These are phyloP conservation scores for Ustilago esculenta DNA, from an alignment of 1,284 basidiomycete species.

Conservation along the genomic window DNA sequence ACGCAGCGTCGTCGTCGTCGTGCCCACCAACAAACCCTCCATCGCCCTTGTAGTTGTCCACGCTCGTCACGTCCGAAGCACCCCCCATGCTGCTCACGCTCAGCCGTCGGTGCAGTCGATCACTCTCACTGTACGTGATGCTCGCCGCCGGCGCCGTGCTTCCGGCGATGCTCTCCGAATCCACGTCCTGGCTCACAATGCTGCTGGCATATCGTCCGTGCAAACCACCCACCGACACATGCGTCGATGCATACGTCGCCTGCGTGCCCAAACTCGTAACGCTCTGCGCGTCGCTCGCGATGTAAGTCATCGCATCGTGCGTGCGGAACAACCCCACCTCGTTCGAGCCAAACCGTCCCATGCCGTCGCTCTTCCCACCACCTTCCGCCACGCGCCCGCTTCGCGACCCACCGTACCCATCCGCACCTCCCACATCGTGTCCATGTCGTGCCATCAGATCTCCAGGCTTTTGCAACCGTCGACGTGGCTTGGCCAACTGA, in stretches of 20 bases:
- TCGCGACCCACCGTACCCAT: constrained; percentile 14
- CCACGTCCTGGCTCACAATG: constrained; percentile 58
- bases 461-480: constrained; percentile 61
- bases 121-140: constrained; percentile 60
- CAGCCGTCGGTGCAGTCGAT: constrained; percentile 50
- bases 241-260: constrained; percentile 54
- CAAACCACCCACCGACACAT: constrained; percentile 35
- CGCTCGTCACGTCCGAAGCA: constrained; percentile 48
- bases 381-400: constrained; percentile 5
- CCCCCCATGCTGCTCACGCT: constrained; percentile 48
- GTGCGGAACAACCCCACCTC: constrained; percentile 91
- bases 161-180: constrained; percentile 41
- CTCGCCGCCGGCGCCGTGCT: constrained; percentile 35
- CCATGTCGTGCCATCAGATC: constrained; percentile 60
- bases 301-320: constrained; percentile 91
- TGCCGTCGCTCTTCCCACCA: constrained; percentile 15
- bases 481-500: constrained; percentile 74
- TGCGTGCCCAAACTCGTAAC: constrained; percentile 57
- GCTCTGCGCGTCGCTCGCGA: constrained; percentile 78
- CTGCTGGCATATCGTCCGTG: constrained; percentile 53
- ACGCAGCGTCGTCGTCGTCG: constrained; percentile 54
- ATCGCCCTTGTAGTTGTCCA: constrained; percentile 56
- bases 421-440: constrained; percentile 35
- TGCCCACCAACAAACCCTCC: constrained; percentile 47
- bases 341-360: too few relatives aligned